Evolutionary conservation across 805 yeast species (phyloP).

Genomic region (Candida sithepensis): DNA sequence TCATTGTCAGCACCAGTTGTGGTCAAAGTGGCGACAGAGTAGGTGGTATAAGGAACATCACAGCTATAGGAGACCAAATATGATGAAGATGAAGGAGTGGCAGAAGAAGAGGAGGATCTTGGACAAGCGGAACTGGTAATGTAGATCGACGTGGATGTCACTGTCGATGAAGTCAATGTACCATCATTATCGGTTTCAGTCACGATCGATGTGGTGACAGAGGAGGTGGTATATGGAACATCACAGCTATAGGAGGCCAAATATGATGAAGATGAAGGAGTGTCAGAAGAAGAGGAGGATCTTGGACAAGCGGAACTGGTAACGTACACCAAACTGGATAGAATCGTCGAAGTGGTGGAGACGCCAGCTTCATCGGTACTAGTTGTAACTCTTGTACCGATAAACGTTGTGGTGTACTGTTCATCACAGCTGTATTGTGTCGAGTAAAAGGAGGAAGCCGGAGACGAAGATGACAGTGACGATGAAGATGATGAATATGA

Average conservation of each 20-base stretch:
- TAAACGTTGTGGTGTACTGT: neutral
- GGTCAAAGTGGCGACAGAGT: conserved; percentile 1
- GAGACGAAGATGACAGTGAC: neutral
- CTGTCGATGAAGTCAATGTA: conserved; percentile 2
- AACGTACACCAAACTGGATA: neutral
- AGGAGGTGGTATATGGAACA: neutral
- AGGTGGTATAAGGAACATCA: neutral
- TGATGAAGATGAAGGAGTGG: conserved; percentile 1
- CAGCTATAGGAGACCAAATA: neutral
- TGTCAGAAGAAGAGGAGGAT: neutral
- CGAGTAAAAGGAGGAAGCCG: neutral
- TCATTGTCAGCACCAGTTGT: conserved; percentile 2
- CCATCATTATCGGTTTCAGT: conserved; percentile 3
- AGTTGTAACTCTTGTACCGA: conserved; percentile 4
- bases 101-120: neutral
- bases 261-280: conserved; percentile 1
- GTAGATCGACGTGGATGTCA: conserved; percentile 1
- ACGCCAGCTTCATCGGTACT: conserved; percentile 2
- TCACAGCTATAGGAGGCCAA: conserved; percentile 1
- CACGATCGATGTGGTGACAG: conserved; percentile 3
- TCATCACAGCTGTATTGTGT: neutral
- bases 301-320: neutral
- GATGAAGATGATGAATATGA: neutral
- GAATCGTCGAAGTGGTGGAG: conserved; percentile 1
- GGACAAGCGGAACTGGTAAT: neutral